Percentiles rank a stretch among this genome's conserved stretches.
phyloP scores from a whole-genome alignment of 2,329 filamentous ascomycete genomes.

The Ceratocystis alfenasii region DNA sequence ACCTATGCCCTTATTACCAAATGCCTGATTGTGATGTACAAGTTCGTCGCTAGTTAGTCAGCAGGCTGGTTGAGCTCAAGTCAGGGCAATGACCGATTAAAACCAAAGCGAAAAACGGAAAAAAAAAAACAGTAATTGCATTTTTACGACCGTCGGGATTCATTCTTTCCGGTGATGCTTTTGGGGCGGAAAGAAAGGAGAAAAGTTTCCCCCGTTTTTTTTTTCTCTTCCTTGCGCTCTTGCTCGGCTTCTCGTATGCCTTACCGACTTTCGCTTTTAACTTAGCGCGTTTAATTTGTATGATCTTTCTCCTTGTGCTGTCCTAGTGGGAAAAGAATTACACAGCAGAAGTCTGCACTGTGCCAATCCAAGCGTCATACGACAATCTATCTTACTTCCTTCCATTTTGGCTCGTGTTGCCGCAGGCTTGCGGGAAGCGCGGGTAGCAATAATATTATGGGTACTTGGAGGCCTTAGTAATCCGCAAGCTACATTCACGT shows the following conservation, averaged over 20 bases:
- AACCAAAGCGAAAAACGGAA: too few species aligned
- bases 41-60: too few species aligned
- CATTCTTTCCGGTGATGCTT: too few species aligned
- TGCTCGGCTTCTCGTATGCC: too few species aligned
- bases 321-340: background rate
- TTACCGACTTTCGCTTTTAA: too few species aligned
- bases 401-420: background rate
- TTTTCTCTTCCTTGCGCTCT: too few species aligned
- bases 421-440: conserved; percentile 4
- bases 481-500: background rate
- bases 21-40: background rate
- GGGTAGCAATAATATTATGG: background rate
- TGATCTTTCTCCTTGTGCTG: background rate
- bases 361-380: background rate
- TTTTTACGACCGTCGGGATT: too few species aligned
- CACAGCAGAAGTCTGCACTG: background rate
- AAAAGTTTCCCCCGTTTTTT: too few species aligned
- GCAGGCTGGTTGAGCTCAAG: too few species aligned
- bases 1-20: background rate
- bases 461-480: background rate
- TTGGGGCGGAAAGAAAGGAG: too few species aligned
- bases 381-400: background rate
- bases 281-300: background rate
- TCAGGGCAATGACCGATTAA: too few species aligned
- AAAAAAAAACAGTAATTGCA: too few species aligned